A percentile compares a stretch with the other conserved stretches of the same genome.
Conservation (phyloP, 352 stramenopile genomes). For the Phytopythium montanum region DNA sequence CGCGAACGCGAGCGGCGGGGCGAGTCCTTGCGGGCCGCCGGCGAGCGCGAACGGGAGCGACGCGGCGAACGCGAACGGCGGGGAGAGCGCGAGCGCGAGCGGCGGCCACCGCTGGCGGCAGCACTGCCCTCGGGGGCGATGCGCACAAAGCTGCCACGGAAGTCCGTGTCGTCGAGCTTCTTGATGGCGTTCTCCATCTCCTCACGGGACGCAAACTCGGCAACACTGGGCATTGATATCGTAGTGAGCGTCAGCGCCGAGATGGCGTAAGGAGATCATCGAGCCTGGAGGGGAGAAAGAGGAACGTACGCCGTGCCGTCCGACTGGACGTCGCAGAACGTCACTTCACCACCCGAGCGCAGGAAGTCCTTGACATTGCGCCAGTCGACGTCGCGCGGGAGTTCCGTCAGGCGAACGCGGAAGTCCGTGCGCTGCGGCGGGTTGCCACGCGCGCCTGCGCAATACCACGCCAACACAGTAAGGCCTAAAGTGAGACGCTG, state of each 20-base stretch:
- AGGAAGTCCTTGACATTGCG: conserved; percentile 87
- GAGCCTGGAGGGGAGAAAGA: no score
- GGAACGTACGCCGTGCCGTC: conserved; percentile 78
- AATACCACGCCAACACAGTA: background rate
- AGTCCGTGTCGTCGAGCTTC: conserved; percentile 88
- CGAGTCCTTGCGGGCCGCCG: conserved; percentile 51
- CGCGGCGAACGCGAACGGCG: conserved; percentile 54
- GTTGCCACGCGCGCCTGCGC: conserved; percentile 36
- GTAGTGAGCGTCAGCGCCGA: no score
- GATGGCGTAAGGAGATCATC: no score
- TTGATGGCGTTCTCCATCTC: conserved; percentile 84
- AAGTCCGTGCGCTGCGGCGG: conserved; percentile 73
- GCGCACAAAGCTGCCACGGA: conserved; percentile 81
- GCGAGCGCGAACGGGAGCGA: conserved; percentile 70
- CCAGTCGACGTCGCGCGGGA: conserved; percentile 78
- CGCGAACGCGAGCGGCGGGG: conserved; percentile 58
- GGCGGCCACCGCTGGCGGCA: conserved; percentile 19
- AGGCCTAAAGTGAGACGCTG: background rate
- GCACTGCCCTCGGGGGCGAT: conserved; percentile 52
- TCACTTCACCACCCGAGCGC: conserved; percentile 78
- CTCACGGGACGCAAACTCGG: conserved; percentile 76
- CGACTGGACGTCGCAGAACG: conserved; percentile 80
- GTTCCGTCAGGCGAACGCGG: conserved; percentile 71
- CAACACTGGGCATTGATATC: conserved; percentile 34
- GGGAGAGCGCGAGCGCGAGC: conserved; percentile 61